Evolutionary conservation across 2,329 filamentous ascomycete genomes (phyloP).

Genomic region (Fusarium brevicatenulatum): DNA sequence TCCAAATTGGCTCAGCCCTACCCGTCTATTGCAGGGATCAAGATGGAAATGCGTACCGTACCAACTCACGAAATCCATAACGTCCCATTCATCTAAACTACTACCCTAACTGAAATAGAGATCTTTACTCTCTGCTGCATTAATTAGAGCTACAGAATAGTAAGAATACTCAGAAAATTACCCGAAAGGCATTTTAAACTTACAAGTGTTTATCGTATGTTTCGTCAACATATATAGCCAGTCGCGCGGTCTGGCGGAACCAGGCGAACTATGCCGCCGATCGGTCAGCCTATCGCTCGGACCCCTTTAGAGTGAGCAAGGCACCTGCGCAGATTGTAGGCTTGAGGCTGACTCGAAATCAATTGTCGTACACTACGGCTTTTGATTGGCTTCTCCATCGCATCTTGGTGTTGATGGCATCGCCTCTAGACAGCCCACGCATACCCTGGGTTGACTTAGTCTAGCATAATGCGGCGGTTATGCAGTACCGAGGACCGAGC

Average conservation of each 20-base stretch:
- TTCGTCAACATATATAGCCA: too few relatives aligned
- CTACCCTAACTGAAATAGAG: too few relatives aligned
- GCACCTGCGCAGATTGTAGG: not conserved
- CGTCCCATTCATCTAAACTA: fast-evolving
- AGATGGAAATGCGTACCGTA: not conserved
- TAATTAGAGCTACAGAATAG: too few relatives aligned
- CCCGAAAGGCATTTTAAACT: too few relatives aligned
- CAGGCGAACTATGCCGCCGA: not conserved
- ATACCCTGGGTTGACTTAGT: not conserved
- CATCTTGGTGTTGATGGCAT: fast-evolving
- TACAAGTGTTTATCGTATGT: too few relatives aligned
- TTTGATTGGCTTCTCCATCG: not conserved
- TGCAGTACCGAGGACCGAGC: fast-evolving
- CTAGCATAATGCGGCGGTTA: not conserved
- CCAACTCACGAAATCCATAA: not conserved
- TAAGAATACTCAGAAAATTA: too few relatives aligned
- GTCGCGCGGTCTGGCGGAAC: not conserved
- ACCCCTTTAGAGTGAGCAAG: not conserved
- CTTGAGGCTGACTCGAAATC: not conserved
- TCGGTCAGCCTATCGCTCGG: not conserved
- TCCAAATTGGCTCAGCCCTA: not conserved
- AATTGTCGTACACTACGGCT: fast-evolving
- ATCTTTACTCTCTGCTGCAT: too few relatives aligned
- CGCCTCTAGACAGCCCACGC: not conserved
- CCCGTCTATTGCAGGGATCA: not conserved